phyloP scores from a whole-genome alignment of 163 green algal species.

The Chloromonas sp. region DNA sequence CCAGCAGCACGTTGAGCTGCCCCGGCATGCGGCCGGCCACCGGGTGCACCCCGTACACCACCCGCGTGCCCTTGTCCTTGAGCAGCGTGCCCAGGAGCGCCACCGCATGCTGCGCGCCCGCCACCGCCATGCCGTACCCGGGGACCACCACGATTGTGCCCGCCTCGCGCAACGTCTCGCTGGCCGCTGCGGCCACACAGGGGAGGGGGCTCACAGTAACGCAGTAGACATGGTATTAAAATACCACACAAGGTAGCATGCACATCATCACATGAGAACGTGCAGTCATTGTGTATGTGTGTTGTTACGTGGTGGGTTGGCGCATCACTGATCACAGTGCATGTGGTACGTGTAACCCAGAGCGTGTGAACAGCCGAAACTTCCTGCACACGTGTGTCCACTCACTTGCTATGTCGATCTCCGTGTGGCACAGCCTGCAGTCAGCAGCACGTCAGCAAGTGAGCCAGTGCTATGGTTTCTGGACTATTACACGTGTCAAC shows the following conservation, averaged over 20 bases:
- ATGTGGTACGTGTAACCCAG: too few relatives aligned
- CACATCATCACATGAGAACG: background rate
- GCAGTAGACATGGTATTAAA: background rate
- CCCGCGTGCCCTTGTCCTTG: slow-evolving; percentile 26
- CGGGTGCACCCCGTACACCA: slow-evolving; percentile 79
- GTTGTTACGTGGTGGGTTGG: too few relatives aligned
- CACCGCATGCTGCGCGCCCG: slow-evolving; percentile 47
- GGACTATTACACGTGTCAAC: too few relatives aligned
- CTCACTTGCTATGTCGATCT: slow-evolving; percentile 43
- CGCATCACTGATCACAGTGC: too few relatives aligned
- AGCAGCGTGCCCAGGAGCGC: slow-evolving; percentile 27
- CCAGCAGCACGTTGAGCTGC: slow-evolving; percentile 94
- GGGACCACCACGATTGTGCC: slow-evolving; percentile 80
- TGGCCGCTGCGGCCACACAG: background rate
- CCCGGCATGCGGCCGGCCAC: slow-evolving; percentile 87
- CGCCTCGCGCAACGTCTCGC: slow-evolving; percentile 29
- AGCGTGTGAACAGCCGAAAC: too few relatives aligned
- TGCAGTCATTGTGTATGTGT: background rate
- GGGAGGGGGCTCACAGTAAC: background rate
- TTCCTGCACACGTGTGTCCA: background rate
- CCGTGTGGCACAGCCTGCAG: slow-evolving; percentile 28
- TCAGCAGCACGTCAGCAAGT: too few relatives aligned
- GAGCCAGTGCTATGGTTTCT: background rate
- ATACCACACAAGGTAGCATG: background rate
- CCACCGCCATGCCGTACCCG: slow-evolving; percentile 88